These are phyloP conservation scores for Calonectria montana DNA, from an alignment of 2,329 filamentous ascomycete genomes.

Conservation along the genomic window DNA sequence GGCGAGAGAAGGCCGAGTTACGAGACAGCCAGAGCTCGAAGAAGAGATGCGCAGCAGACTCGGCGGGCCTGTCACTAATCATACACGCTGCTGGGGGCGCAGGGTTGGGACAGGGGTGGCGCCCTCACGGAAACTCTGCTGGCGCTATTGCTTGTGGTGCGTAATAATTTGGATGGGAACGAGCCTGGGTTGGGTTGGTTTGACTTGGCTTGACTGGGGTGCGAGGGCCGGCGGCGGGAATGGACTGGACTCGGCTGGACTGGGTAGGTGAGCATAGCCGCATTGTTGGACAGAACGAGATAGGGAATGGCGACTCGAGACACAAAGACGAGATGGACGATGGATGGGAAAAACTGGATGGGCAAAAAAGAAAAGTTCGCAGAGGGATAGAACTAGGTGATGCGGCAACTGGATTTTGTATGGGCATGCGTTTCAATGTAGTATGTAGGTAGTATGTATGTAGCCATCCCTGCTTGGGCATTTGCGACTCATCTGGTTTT, in stretches of 20 bases:
- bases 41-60: neutral
- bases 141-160: conserved; percentile 12
- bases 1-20: neutral
- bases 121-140: conserved; percentile 4
- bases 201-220: conserved; percentile 1
- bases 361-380: neutral
- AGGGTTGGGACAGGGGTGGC: neutral
- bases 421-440: neutral
- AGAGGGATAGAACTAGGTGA: neutral
- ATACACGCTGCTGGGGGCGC: neutral
- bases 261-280: neutral
- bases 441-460: neutral
- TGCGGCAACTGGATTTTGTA: neutral
- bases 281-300: neutral
- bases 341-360: neutral
- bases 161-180: conserved; percentile 18
- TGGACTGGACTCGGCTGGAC: conserved; percentile 15
- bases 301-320: conserved; percentile 11
- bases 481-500: conserved; percentile 22
- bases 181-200: conserved; percentile 2
- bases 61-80: neutral
- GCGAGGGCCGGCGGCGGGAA: conserved; percentile 1
- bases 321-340: neutral
- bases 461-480: neutral
- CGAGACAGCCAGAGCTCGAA: neutral